phyloP scores from a whole-genome alignment of 2,329 filamentous ascomycete species.

The Hypoxylon sp. region DNA sequence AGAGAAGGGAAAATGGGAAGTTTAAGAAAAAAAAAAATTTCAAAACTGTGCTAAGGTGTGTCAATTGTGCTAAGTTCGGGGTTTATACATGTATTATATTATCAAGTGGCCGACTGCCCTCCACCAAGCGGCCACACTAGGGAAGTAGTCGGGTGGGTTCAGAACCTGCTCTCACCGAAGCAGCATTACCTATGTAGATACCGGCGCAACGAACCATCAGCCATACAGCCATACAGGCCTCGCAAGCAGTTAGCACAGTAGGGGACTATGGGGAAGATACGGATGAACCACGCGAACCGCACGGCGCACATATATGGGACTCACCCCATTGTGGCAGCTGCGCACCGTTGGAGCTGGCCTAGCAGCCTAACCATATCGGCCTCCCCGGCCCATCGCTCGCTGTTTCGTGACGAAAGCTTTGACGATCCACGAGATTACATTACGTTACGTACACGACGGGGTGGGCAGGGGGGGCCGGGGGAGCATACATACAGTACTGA shows the following conservation, averaged over 20 bases:
- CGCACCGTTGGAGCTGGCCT: too few species aligned
- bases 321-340: conserved; percentile 23
- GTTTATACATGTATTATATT: conserved; percentile 15
- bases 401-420: conserved; percentile 30
- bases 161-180: conserved; percentile 28
- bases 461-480: background rate
- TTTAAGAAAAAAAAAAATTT: too few species aligned
- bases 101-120: conserved; percentile 6
- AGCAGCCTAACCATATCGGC: conserved; percentile 31
- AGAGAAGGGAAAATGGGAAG: too few species aligned
- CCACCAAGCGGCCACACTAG: conserved; percentile 12
- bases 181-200: conserved; percentile 21
- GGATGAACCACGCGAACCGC: background rate
- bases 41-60: conserved; percentile 3
- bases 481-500: too few species aligned
- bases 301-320: conserved; percentile 7
- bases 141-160: conserved; percentile 30
- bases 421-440: conserved; percentile 33
- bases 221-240: conserved; percentile 11
- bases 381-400: conserved; percentile 14
- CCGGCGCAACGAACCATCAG: conserved; percentile 21
- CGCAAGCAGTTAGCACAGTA: too few species aligned
- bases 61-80: conserved; percentile 4
- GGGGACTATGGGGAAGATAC: too few species aligned
- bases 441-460: conserved; percentile 28